These are phyloP conservation scores for Vitis cinerea DNA, from an alignment of 164 flowering plant genomes.

Conservation along the genomic window DNA sequence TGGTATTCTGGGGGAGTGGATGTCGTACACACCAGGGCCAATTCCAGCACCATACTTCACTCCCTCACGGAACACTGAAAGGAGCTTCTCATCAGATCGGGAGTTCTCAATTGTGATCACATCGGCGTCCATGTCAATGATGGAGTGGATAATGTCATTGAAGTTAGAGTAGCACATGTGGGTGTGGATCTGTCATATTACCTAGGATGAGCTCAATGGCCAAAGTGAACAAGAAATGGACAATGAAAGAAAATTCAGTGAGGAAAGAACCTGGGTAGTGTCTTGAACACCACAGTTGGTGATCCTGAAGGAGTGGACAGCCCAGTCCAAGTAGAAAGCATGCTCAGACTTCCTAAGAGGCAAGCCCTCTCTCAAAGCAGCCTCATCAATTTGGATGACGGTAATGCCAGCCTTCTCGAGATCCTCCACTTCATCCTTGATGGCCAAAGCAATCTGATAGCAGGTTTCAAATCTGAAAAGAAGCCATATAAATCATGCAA, in stretches of 20 bases:
- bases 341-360: conserved; percentile 64
- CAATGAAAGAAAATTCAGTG: background rate
- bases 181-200: conserved; percentile 47
- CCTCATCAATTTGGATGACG: conserved; percentile 70
- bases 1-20: conserved; percentile 69
- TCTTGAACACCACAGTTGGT: conserved; percentile 52
- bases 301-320: conserved; percentile 69
- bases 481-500: background rate
- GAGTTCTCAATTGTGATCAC: conserved; percentile 72
- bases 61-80: conserved; percentile 71
- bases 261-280: conserved; percentile 51
- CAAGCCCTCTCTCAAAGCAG: conserved; percentile 68
- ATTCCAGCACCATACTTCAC: conserved; percentile 69
- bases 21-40: conserved; percentile 70
- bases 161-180: conserved; percentile 78
- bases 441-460: conserved; percentile 69
- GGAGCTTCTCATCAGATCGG: conserved; percentile 62
- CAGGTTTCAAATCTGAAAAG: conserved; percentile 47
- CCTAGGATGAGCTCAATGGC: background rate
- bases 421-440: conserved; percentile 70
- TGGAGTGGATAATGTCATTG: conserved; percentile 71
- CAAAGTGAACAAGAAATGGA: background rate
- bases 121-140: conserved; percentile 69
- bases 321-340: conserved; percentile 68
- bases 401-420: conserved; percentile 59